These are phyloP conservation scores for Pelargonium australe DNA, from an alignment of 441 rosid species.

Conservation along the genomic window DNA sequence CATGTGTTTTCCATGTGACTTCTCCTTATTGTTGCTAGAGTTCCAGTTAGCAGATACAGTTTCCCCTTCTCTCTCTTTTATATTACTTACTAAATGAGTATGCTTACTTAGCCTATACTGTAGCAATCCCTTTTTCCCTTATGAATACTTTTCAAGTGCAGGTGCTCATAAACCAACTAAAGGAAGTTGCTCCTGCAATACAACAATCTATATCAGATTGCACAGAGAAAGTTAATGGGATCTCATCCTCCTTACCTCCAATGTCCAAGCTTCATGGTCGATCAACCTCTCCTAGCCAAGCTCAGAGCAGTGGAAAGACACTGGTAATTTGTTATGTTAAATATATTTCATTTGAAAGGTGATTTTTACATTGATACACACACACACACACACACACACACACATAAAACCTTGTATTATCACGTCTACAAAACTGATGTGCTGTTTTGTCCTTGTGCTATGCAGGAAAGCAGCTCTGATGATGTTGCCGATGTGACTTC, in stretches of 20 bases:
- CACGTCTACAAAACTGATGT: constrained; percentile 11
- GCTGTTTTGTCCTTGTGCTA: constrained; percentile 16
- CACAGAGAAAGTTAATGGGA: constrained; percentile 66
- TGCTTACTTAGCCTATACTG: constrained; percentile 2
- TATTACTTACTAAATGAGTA: neutral
- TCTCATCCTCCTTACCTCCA: constrained; percentile 68
- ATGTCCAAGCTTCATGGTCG: constrained; percentile 49
- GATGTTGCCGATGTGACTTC: constrained; percentile 70
- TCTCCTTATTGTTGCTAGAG: constrained; percentile 4
- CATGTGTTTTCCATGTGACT: neutral
- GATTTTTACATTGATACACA: neutral
- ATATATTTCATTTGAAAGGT: constrained; percentile 1
- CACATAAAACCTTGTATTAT: neutral
- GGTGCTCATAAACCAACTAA: constrained; percentile 95
- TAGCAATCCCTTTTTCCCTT: constrained; percentile 14
- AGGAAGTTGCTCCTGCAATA: constrained; percentile 89
- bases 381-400: too few species aligned
- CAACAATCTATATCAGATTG: constrained; percentile 82
- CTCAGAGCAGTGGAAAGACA: constrained; percentile 73
- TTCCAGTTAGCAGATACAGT: constrained; percentile 15
- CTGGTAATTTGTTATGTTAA: constrained; percentile 37
- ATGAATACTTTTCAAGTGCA: constrained; percentile 29
- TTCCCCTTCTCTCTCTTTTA: neutral
- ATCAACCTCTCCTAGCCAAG: constrained; percentile 56
- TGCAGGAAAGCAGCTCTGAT: constrained; percentile 67